phyloP scores from a whole-genome alignment of 2,329 filamentous ascomycete species.

The Penicillium verrucosum region DNA sequence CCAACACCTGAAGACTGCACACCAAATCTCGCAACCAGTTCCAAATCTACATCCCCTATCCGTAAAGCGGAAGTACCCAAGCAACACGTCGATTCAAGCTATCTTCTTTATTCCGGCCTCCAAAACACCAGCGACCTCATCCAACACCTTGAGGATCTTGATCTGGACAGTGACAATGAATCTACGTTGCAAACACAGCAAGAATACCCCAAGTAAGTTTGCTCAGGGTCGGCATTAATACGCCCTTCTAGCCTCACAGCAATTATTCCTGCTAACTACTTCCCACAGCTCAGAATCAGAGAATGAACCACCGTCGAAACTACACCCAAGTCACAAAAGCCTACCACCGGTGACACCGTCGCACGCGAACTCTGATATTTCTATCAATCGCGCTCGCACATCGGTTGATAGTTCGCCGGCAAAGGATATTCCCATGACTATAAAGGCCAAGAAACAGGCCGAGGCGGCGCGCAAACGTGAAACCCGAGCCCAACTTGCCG shows the following conservation, averaged over 20 bases:
- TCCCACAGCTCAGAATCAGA: background rate
- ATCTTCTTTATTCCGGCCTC: background rate
- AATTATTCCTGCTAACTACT: background rate
- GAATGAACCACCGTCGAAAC: background rate
- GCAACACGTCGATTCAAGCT: background rate
- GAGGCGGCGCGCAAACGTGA: constrained; percentile 38
- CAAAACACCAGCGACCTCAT: constrained; percentile 12
- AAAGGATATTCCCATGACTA: constrained; percentile 31
- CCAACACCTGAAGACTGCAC: background rate
- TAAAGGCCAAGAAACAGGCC: constrained; percentile 40
- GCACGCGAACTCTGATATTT: background rate
- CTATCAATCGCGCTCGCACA: background rate
- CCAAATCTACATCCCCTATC: background rate
- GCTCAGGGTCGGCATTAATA: background rate
- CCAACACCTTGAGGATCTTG: constrained; percentile 22
- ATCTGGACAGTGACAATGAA: constrained; percentile 22
- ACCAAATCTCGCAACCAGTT: no score
- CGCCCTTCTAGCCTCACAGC: background rate
- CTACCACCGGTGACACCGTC: background rate
- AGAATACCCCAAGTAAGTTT: constrained; percentile 20
- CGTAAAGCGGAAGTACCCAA: background rate
- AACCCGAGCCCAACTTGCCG: constrained; percentile 26
- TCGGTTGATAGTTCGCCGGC: constrained; percentile 1
- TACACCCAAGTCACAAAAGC: background rate
- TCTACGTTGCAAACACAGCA: constrained; percentile 17